Base-by-base conservation (phyloP, 306 rosid genomes). In the Castanospermum australe region DNA sequence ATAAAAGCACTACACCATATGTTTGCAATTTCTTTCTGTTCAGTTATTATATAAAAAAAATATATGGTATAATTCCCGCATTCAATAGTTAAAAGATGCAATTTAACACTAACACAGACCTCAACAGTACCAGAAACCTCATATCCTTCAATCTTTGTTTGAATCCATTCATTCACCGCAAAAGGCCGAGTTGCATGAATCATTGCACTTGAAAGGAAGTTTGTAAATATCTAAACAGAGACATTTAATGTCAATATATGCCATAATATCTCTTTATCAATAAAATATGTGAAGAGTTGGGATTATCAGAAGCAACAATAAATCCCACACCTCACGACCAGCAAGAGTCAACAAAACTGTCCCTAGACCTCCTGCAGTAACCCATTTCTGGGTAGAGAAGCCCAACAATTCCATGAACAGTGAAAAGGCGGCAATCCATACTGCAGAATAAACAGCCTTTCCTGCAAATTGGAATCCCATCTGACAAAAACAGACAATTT, bases 341-440 rank as follows among this genome's bases (percentile, higher is more conserved):
- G 99, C 95, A 80, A 95, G 92, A 57, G 99, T 95, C 89, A 95
- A 72, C 93, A 95, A 85, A 70, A 95, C 99, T 42, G 99, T 95
- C 76, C 99, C 98, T 64, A 95, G 92, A 87, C 99, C 99, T 86
- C 99, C 99, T 30, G 98, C 99, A 61, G 99, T 95, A 50, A 95
- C 90, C 98, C 98, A 95, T 74, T 50, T 92, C 80, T 95, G 98
- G 74, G 99, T 95, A 18, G 99, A 92, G 86, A 95, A 92, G 70
- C 99, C 99, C 73, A 95, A 82, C 84, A 92, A 84, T 89, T 92
- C 99, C 99, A 95, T 91, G 78, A 95, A 95, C 86, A 95, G 80
- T 22, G 98, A 87, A 83, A 91, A 56, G 42, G 99, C 99, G 67
- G 97, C 99, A 85, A 95, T 83, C 98, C 99, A 92, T 39, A 95